phyloP scores from a whole-genome alignment of 2,329 filamentous ascomycete genomes.

The Colletotrichum graminicola region DNA sequence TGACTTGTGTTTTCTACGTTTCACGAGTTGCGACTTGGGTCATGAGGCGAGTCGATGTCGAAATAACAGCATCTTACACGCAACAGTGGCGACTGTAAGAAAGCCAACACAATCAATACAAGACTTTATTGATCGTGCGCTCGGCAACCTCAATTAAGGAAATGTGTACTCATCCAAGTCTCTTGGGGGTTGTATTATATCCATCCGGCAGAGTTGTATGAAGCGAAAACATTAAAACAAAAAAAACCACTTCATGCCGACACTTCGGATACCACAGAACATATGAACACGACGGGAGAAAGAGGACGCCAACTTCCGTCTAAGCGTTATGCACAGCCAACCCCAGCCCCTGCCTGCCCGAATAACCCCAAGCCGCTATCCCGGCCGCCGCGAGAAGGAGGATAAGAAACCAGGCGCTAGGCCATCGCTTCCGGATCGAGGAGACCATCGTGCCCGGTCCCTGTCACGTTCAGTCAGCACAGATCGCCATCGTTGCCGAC shows the following conservation, averaged over 20 bases:
- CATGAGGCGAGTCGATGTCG: not conserved
- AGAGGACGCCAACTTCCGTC: not conserved
- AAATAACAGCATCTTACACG: not conserved
- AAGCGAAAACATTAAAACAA: not conserved
- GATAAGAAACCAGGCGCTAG: not conserved
- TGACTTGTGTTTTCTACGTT: too few species aligned
- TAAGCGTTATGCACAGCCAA: not conserved
- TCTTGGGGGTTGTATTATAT: not conserved
- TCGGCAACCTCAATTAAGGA: not conserved
- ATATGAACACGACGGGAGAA: not conserved
- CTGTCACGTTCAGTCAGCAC: not conserved
- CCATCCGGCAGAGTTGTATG: not conserved
- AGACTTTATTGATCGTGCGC: not conserved
- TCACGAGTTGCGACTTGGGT: not conserved
- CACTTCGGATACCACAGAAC: not conserved
- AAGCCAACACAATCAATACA: not conserved
- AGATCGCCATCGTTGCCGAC: not conserved
- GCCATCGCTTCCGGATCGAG: not conserved
- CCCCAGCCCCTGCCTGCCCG: not conserved
- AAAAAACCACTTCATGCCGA: not conserved
- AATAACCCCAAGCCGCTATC: not conserved
- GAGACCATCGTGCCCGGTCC: not conserved
- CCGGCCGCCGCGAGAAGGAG: not conserved
- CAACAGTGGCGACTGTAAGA: not conserved
- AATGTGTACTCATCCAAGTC: not conserved